Evolutionary conservation across 768 basidiomycete genomes (phyloP).

Genomic region (Kwoniella europaea): DNA sequence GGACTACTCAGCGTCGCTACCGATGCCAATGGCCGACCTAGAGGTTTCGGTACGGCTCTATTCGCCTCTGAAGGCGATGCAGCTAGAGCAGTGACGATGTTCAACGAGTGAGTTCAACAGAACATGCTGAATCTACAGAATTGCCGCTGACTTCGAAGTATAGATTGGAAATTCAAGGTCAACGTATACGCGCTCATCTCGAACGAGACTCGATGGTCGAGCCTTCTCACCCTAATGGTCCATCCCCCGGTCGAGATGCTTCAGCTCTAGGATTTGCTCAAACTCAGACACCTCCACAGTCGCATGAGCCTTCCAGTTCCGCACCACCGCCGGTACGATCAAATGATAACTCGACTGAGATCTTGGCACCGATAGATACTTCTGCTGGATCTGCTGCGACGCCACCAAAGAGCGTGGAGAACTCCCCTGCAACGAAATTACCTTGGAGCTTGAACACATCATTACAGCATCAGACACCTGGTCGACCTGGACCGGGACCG

Average conservation of each 20-base stretch:
- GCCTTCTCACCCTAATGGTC: not conserved
- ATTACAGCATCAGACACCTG: constrained; percentile 23
- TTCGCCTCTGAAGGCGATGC: constrained; percentile 84
- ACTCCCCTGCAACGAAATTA: constrained; percentile 21
- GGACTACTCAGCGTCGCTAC: constrained; percentile 60
- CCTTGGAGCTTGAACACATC: constrained; percentile 45
- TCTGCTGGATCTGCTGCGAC: not conserved
- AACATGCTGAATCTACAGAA: not conserved
- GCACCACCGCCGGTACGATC: not conserved
- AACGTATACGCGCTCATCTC: constrained; percentile 84
- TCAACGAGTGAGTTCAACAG: constrained; percentile 74
- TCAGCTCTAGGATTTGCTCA: not conserved
- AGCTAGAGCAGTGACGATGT: constrained; percentile 79
- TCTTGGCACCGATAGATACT: constrained; percentile 9
- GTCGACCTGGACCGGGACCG: constrained; percentile 4
- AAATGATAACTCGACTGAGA: not conserved
- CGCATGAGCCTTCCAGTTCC: not conserved
- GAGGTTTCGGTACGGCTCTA: constrained; percentile 91
- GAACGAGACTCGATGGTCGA: constrained; percentile 61
- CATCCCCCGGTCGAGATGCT: not conserved
- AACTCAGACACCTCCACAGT: not conserved
- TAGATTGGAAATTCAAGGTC: constrained; percentile 87
- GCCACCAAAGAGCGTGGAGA: not conserved
- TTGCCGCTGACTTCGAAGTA: constrained; percentile 6
- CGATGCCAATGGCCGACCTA: constrained; percentile 82